Evolutionary conservation across 1,284 basidiomycete species (phyloP), one percentile per base, ranked within the genome.

Genomic region (Pholiota adiposa): DNA sequence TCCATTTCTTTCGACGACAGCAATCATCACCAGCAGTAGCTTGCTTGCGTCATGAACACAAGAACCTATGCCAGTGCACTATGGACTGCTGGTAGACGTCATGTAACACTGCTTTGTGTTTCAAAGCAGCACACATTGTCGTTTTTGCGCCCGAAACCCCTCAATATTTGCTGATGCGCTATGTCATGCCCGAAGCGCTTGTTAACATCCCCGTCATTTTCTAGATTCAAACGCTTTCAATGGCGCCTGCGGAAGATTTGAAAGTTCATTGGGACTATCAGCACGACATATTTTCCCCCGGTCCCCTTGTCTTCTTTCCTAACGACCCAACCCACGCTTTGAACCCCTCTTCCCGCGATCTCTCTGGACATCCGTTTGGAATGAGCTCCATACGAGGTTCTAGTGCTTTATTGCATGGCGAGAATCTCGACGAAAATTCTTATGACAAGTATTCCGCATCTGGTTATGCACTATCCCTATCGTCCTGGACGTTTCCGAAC

Each of bases 381-480:
- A 52, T 52, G 38, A 52, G 25, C 19, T 41, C 51, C 18, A 23
- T 52, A 16, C 3, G 8, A 52, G 25, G 23, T 23, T 54, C 25
- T 31, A 43, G 29, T 43, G 38, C 52, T 31, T 54, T 54, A 11
- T 44, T 43, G 40, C 36, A 44, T 19, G 4, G 27, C 12, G 27
- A 54, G 41, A 44, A 27, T 19, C 18, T 44, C n/a, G 41, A 43
- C 29, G 48, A 50, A 34, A 33, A 50, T 33, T 51, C 58, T 40
- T 38, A n/a, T n/a, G n/a, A 52, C 34, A 51, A 48, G 34, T 58
- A 60, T n/a, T 52, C n/a, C 18, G 46, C 41, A 54, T 55, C 52
- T 21, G 38, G 36, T 23, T 63, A 56, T 54, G 51, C 58, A 41
- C 29, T 5, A 18, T 33, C 21, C 33, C 31, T 54, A 33, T 21